Conservation (phyloP, 148 eudicot genomes). For the Silene conica region DNA sequence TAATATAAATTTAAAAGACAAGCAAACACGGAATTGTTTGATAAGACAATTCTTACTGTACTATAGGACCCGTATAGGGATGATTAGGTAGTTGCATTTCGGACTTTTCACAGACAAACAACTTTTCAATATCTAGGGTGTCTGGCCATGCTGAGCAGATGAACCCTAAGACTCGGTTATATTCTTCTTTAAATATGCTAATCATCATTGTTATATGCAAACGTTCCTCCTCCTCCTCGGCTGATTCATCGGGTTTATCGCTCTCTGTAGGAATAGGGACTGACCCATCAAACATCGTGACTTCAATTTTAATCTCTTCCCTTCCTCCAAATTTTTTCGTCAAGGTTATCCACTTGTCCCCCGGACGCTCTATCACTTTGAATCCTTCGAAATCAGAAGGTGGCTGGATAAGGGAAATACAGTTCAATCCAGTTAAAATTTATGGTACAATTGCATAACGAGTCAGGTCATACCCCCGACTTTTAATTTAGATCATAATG, state of each 20-base stretch:
- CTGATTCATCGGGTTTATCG: constrained; percentile 29
- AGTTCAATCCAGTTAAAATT: neutral
- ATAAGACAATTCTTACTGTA: constrained; percentile 42
- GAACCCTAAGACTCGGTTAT: constrained; percentile 52
- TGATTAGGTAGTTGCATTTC: constrained; percentile 27
- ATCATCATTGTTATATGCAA: constrained; percentile 64
- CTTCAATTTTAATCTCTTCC: constrained; percentile 82
- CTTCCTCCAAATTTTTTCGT: constrained; percentile 50
- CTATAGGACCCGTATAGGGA: constrained; percentile 68
- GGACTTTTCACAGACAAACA: constrained; percentile 47
- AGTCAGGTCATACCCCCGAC: neutral
- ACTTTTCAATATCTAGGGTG: constrained; percentile 50
- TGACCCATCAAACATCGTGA: constrained; percentile 79
- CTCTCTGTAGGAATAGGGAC: constrained; percentile 43
- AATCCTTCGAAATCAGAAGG: constrained; percentile 50
- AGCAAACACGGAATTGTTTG: neutral
- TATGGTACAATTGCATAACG: neutral
- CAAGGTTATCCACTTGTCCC: constrained; percentile 83
- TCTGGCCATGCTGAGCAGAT: constrained; percentile 90
- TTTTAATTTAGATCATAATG: neutral
- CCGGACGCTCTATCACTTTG: constrained; percentile 57
- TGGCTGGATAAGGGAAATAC: constrained; percentile 36
- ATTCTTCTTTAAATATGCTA: constrained; percentile 54
- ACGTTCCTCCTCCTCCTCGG: constrained; percentile 46
- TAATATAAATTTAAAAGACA: neutral